These are phyloP conservation scores for Cokeromyces recurvatus DNA, from an alignment of 371 early-diverging fungal genomes.

Conservation along the genomic window DNA sequence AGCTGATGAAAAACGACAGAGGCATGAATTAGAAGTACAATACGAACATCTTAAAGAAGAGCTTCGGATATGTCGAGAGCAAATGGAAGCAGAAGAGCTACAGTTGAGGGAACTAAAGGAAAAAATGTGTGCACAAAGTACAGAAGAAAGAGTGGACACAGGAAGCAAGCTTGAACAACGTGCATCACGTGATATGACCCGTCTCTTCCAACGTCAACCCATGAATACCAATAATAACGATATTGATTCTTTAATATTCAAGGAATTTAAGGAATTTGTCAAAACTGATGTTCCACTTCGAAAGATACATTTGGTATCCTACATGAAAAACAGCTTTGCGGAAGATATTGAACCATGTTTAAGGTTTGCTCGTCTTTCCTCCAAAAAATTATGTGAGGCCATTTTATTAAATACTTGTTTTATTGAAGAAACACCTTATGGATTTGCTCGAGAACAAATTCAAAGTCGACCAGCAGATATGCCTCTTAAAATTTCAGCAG, in stretches of 20 bases:
- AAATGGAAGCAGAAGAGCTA: slow-evolving; percentile 59
- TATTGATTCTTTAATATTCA: slow-evolving; percentile 42
- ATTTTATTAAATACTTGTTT: slow-evolving; percentile 67
- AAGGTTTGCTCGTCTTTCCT: slow-evolving; percentile 76
- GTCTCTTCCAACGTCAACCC: slow-evolving; percentile 3
- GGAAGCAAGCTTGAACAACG: neutral
- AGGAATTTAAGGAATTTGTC: slow-evolving; percentile 75
- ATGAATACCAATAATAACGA: neutral
- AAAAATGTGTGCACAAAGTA: slow-evolving; percentile 34
- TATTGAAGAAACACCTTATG: slow-evolving; percentile 59
- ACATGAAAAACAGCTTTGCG: slow-evolving; percentile 58
- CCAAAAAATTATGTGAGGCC: slow-evolving; percentile 74
- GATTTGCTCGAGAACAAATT: slow-evolving; percentile 60
- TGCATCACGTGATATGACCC: slow-evolving; percentile 13
- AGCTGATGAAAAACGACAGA: slow-evolving; percentile 63
- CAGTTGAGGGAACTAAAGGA: slow-evolving; percentile 65
- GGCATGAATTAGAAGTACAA: slow-evolving; percentile 43
- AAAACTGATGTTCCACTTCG: slow-evolving; percentile 47
- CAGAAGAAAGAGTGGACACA: neutral
- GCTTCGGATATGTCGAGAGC: slow-evolving; percentile 50
- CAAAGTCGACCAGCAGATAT: slow-evolving; percentile 34
- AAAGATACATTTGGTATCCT: slow-evolving; percentile 51
- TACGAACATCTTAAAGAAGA: slow-evolving; percentile 43
- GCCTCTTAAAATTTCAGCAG: slow-evolving; percentile 42
- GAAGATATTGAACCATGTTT: slow-evolving; percentile 84